phyloP scores from a whole-genome alignment of 352 stramenopile genomes.

The Phytophthora foliorum region DNA sequence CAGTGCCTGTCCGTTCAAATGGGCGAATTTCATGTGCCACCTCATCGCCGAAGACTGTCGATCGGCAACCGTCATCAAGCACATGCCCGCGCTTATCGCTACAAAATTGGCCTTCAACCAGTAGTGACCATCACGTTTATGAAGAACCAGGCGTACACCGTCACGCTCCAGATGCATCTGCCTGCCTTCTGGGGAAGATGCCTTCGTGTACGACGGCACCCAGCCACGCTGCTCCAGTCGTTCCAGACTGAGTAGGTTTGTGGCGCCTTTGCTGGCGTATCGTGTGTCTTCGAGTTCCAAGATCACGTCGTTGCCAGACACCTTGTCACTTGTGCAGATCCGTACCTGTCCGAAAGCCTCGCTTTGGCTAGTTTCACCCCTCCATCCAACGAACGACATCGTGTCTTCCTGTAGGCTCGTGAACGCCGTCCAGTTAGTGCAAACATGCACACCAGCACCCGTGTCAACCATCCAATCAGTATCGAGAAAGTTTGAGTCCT shows the following conservation, averaged over 20 bases:
- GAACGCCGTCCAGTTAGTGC: not conserved
- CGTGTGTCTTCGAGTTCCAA: not conserved
- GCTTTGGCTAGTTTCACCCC: not conserved
- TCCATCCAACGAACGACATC: not conserved
- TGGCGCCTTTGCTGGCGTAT: not conserved
- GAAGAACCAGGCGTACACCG: not conserved
- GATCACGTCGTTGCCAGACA: not conserved
- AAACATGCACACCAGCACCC: not conserved
- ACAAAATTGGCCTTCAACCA: not conserved
- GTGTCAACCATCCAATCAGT: not conserved
- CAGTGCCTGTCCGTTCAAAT: not conserved
- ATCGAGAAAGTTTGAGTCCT: not conserved
- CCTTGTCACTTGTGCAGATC: not conserved
- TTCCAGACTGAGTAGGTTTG: not conserved
- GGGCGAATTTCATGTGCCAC: constrained; percentile 5
- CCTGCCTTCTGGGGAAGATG: no score
- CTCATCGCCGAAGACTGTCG: no score
- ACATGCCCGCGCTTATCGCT: not conserved
- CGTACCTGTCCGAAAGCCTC: not conserved
- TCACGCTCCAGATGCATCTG: not conserved
- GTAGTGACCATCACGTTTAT: not conserved
- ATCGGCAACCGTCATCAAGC: no score
- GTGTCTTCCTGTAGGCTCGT: not conserved
- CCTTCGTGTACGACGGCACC: not conserved
- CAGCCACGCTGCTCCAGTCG: not conserved